A percentile compares a stretch with the other conserved stretches of the same genome.
These are phyloP conservation scores for Colletotrichum godetiae DNA, from an alignment of 2,329 filamentous ascomycete genomes.

Conservation along the genomic window DNA sequence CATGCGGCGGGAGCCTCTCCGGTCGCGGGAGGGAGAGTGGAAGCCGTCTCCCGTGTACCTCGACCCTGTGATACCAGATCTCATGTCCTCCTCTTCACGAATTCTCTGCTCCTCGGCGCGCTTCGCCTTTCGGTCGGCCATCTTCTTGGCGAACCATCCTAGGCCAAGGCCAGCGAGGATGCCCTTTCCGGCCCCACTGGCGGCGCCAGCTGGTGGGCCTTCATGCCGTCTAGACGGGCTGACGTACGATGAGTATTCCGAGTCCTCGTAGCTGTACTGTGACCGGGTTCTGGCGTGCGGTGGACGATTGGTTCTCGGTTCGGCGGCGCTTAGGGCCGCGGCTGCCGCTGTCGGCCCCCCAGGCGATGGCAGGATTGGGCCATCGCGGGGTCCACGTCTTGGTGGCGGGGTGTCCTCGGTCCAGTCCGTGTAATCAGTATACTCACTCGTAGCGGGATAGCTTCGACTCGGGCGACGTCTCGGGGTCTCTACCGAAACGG, in stretches of 20 bases:
- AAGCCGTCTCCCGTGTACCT: constrained; percentile 77
- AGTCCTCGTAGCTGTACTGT: constrained; percentile 60
- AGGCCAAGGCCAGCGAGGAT: constrained; percentile 72
- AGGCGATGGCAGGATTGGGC: constrained; percentile 60
- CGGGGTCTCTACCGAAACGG: constrained; percentile 71
- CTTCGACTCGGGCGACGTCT: constrained; percentile 55
- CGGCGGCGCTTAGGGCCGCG: constrained; percentile 59
- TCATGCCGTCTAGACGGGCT: constrained; percentile 71
- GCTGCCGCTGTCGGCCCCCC: constrained; percentile 56
- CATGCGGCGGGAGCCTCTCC: constrained; percentile 43
- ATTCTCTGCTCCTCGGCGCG: constrained; percentile 60
- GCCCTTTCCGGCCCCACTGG: constrained; percentile 66
- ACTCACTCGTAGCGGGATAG: constrained; percentile 61
- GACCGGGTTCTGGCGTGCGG: constrained; percentile 58
- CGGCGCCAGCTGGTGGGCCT: constrained; percentile 51
- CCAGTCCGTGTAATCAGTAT: constrained; percentile 59
- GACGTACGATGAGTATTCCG: constrained; percentile 70
- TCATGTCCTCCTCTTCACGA: constrained; percentile 62
- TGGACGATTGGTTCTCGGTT: constrained; percentile 57
- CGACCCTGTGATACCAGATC: constrained; percentile 71
- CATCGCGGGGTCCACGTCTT: constrained; percentile 40
- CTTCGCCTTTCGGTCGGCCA: constrained; percentile 65
- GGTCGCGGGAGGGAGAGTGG: constrained; percentile 52
- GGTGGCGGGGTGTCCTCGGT: constrained; percentile 40
- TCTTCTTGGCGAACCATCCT: constrained; percentile 75